Conservation (phyloP, 371 early-diverging fungal genomes). For the Mucor irregularis region DNA sequence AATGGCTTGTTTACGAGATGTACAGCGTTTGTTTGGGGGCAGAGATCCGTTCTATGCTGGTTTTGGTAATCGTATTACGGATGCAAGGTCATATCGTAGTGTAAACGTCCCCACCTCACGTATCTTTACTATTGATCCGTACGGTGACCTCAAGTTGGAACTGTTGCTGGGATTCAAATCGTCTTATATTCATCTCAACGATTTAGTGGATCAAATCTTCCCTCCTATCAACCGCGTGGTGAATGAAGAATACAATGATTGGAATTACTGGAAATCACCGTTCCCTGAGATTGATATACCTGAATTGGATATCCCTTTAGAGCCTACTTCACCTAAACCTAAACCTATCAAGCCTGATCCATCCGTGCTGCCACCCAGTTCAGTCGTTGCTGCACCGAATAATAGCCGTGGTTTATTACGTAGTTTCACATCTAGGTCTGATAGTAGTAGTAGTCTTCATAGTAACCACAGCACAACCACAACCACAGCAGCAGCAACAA, state of each 20-base stretch:
- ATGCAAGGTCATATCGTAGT: conserved; percentile 92
- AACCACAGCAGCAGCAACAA: no score
- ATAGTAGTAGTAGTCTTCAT: not conserved
- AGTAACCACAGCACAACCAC: not conserved
- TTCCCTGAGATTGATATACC: conserved; percentile 60
- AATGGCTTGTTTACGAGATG: conserved; percentile 94
- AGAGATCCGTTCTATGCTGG: conserved; percentile 96
- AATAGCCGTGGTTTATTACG: conserved; percentile 27
- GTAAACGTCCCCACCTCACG: conserved; percentile 92
- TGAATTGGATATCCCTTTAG: conserved; percentile 31
- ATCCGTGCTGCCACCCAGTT: conserved; percentile 20
- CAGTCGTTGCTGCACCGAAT: conserved; percentile 23
- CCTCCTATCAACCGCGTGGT: conserved; percentile 65
- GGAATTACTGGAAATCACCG: conserved; percentile 80
- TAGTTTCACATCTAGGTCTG: conserved; percentile 39
- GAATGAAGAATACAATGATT: conserved; percentile 81
- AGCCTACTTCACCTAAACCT: conserved; percentile 33
- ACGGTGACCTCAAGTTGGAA: conserved; percentile 93
- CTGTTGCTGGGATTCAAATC: conserved; percentile 81
- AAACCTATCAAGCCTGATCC: conserved; percentile 45
- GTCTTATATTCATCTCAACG: conserved; percentile 86
- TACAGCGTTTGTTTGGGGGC: conserved; percentile 82
- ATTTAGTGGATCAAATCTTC: conserved; percentile 96
- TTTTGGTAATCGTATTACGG: conserved; percentile 97
- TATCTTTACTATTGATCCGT: conserved; percentile 96